Evolutionary conservation across 2,329 filamentous ascomycete genomes (phyloP).

Genomic region (Emydomyces testavorans): DNA sequence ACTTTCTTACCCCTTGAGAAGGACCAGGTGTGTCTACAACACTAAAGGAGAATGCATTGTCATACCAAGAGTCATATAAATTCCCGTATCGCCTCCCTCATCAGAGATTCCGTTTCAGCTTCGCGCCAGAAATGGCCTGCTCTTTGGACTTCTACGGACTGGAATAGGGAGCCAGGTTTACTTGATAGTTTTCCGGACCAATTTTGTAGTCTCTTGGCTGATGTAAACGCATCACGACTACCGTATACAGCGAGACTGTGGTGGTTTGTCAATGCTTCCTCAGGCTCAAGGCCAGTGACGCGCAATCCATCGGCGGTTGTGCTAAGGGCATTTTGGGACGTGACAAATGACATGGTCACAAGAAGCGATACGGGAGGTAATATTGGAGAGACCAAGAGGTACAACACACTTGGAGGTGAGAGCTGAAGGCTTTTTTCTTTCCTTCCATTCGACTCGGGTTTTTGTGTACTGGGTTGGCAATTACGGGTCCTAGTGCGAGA

Average conservation of each 20-base stretch:
- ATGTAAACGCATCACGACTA: conserved; percentile 61
- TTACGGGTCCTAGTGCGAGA: not conserved
- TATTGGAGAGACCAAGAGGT: conserved; percentile 57
- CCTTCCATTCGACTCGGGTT: conserved; percentile 10
- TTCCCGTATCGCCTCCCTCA: conserved; percentile 30
- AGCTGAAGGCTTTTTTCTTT: conserved; percentile 12
- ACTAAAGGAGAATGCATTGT: too few species aligned
- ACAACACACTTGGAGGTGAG: conserved; percentile 26
- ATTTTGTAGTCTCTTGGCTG: conserved; percentile 49
- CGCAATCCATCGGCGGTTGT: conserved; percentile 22
- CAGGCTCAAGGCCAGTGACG: conserved; percentile 35
- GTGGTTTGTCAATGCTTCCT: conserved; percentile 45
- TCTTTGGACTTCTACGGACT: conserved; percentile 38
- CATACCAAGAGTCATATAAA: conserved; percentile 32
- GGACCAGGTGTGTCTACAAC: too few species aligned
- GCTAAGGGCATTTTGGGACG: conserved; percentile 19
- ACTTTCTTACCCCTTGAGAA: too few species aligned
- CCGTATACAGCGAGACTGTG: conserved; percentile 63
- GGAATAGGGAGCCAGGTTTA: conserved; percentile 38
- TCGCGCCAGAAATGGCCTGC: conserved; percentile 57
- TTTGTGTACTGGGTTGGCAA: not conserved
- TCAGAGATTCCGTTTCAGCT: conserved; percentile 35
- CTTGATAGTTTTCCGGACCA: conserved; percentile 52
- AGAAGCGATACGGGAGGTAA: conserved; percentile 45
- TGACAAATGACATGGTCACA: conserved; percentile 48